Conservation (phyloP, 768 basidiomycete genomes). For the Mrakia gelida region DNA sequence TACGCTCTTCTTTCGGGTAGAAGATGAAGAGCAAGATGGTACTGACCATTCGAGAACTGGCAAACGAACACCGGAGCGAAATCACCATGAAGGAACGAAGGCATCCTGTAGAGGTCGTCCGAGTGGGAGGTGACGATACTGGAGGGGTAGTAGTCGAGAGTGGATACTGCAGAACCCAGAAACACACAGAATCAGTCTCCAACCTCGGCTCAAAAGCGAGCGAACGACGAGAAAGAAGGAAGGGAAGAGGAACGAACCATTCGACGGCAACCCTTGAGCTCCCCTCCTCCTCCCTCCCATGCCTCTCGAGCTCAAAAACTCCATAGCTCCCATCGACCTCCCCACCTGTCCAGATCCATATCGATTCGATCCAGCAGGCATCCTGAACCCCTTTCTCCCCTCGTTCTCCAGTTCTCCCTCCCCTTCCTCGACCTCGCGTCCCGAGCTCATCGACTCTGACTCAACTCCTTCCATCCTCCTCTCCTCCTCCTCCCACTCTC, state of each 20-base stretch:
- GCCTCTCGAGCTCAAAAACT: neutral
- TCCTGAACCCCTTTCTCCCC: neutral
- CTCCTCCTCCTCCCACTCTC: neutral
- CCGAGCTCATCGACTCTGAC: neutral
- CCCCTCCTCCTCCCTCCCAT: neutral
- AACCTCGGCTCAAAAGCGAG: too few relatives aligned
- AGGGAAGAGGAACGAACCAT: neutral
- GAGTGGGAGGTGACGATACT: conserved; percentile 25
- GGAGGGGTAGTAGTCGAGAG: conserved; percentile 21
- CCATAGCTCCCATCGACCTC: conserved; percentile 12
- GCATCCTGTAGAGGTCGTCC: conserved; percentile 27
- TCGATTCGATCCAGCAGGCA: neutral
- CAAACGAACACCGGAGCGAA: conserved; percentile 40
- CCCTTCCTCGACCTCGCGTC: neutral
- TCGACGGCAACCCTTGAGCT: neutral
- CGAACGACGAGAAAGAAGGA: too few relatives aligned
- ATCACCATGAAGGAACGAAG: conserved; percentile 19
- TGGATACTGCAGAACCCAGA: neutral
- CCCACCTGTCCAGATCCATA: neutral
- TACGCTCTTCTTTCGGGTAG: too few relatives aligned
- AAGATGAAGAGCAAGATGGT: neutral
- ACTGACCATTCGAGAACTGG: conserved; percentile 36
- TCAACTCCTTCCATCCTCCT: neutral
- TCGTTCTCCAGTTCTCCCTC: neutral
- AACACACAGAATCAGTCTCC: neutral